Evolutionary conservation across 495 filamentous ascomycete genomes (phyloP).

Genomic region (Cryomyces antarcticus): DNA sequence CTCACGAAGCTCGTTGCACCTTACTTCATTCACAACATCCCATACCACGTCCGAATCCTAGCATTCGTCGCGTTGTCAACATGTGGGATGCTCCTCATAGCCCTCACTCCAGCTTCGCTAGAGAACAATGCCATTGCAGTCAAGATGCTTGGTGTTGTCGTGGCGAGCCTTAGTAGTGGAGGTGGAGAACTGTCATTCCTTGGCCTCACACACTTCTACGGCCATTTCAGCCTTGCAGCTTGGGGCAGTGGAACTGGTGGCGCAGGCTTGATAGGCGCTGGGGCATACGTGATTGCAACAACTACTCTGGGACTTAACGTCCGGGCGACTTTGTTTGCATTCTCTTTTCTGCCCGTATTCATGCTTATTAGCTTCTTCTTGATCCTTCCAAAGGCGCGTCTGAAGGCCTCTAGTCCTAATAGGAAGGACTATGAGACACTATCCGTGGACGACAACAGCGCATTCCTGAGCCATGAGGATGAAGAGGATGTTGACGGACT

Average conservation of each 20-base stretch:
- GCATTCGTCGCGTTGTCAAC: constrained; percentile 51
- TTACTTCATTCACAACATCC: constrained; percentile 76
- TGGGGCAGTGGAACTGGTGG: constrained; percentile 91
- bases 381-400: constrained; percentile 44
- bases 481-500: constrained; percentile 20
- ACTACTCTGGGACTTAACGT: constrained; percentile 55
- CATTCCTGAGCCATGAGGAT: neutral
- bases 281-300: constrained; percentile 67
- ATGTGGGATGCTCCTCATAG: constrained; percentile 73
- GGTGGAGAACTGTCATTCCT: constrained; percentile 79
- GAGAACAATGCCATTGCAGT: constrained; percentile 39
- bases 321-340: constrained; percentile 47
- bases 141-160: constrained; percentile 65
- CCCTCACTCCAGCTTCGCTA: constrained; percentile 43
- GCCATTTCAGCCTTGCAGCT: constrained; percentile 68
- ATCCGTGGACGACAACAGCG: neutral
- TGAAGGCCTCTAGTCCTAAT: constrained; percentile 29
- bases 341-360: constrained; percentile 54
- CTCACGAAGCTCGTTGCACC: constrained; percentile 70
- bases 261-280: constrained; percentile 71
- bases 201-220: constrained; percentile 82
- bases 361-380: constrained; percentile 77
- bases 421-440: constrained; percentile 21
- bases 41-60: constrained; percentile 56
- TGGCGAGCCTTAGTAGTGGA: constrained; percentile 69